phyloP scores from a whole-genome alignment of 306 rosid genomes.

The Biancaea sappan region DNA sequence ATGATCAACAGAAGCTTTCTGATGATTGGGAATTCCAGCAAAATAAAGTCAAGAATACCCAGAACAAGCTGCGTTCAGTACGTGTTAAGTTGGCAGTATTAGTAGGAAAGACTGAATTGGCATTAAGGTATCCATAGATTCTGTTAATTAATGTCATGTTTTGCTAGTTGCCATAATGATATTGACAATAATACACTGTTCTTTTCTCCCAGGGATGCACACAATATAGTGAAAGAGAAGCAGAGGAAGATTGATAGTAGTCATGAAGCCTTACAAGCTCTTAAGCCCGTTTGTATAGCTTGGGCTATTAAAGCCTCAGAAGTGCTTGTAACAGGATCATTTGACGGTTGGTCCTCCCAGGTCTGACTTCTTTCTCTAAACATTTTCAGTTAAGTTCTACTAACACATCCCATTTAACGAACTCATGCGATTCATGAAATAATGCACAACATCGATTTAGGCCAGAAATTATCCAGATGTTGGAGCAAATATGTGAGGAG shows the following conservation, averaged over 20 bases:
- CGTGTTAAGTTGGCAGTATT: constrained; percentile 74
- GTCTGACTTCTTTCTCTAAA: constrained; percentile 39
- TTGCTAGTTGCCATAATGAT: neutral
- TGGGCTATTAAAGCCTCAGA: constrained; percentile 79
- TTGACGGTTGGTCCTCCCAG: constrained; percentile 89
- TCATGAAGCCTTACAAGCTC: constrained; percentile 49
- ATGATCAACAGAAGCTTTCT: too few species aligned
- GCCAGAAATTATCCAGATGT: too few species aligned
- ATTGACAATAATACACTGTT: constrained; percentile 28
- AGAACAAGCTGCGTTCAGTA: constrained; percentile 61
- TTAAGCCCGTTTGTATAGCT: constrained; percentile 57
- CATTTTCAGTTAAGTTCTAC: neutral
- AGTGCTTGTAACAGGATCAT: constrained; percentile 80
- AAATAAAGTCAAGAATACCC: constrained; percentile 67
- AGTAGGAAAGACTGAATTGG: constrained; percentile 82
- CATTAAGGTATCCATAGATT: constrained; percentile 57
- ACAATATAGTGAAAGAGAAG: constrained; percentile 62
- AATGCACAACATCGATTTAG: too few species aligned
- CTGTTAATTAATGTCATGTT: constrained; percentile 21
- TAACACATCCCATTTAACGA: too few species aligned
- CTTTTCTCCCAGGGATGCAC: constrained; percentile 55
- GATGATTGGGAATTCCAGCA: too few species aligned
- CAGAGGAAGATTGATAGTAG: constrained; percentile 60
- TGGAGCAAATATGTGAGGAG: too few species aligned
- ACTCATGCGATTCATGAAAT: too few species aligned